Percentiles rank a stretch among this genome's conserved stretches.
These are phyloP conservation scores for Lumnitzera racemosa DNA, from an alignment of 345 rosid genomes.

Conservation along the genomic window DNA sequence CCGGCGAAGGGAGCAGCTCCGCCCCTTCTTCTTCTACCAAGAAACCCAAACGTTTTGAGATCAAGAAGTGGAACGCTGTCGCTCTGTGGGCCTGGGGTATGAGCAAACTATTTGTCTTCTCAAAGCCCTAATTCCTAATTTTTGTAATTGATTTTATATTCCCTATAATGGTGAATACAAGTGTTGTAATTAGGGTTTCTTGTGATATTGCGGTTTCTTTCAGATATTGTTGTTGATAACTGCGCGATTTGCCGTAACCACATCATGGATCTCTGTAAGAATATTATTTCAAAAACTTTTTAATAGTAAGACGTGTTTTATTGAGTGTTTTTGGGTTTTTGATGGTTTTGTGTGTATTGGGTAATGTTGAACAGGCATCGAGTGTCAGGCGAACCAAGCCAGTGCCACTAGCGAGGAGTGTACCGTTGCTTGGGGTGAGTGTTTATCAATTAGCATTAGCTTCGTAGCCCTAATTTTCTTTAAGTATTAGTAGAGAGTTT, in stretches of 20 bases:
- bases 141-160: neutral
- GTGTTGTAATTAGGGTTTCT: too few species aligned
- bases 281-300: neutral
- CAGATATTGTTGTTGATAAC: slow-evolving; percentile 92
- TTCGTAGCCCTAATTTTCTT: neutral
- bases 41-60: slow-evolving; percentile 82
- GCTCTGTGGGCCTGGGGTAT: slow-evolving; percentile 97
- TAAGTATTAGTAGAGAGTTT: neutral
- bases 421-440: slow-evolving; percentile 96
- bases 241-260: slow-evolving; percentile 98
- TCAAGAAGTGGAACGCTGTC: slow-evolving; percentile 95
- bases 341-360: neutral
- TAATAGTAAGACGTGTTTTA: too few species aligned
- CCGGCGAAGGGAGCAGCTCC: slow-evolving; percentile 57
- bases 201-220: slow-evolving; percentile 9
- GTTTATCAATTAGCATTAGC: slow-evolving; percentile 1
- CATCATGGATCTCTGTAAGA: slow-evolving; percentile 93
- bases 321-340: neutral
- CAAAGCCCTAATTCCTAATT: slow-evolving; percentile 14
- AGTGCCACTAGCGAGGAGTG: slow-evolving; percentile 95
- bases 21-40: slow-evolving; percentile 49
- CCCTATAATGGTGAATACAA: too few species aligned
- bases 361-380: slow-evolving; percentile 53
- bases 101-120: neutral
- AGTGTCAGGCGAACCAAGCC: slow-evolving; percentile 93